Evolutionary conservation across 1,284 basidiomycete genomes (phyloP), one percentile per base, ranked within the genome.

Genomic region (Ustilago trichophora): DNA sequence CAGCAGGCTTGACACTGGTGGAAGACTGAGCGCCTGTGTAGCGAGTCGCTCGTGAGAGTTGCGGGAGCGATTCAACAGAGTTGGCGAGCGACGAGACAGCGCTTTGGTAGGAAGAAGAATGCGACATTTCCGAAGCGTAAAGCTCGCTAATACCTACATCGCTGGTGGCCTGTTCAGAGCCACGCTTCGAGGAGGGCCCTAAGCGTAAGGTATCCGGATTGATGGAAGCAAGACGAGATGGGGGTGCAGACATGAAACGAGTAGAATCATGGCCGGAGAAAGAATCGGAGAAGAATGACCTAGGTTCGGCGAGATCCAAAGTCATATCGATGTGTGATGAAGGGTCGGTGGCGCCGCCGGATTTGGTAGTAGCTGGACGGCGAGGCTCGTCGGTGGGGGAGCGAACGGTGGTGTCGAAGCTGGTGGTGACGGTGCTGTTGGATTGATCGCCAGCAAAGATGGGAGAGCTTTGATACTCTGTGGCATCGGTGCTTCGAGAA

Each of bases 271-370:
- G 37, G 4, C 25, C 49, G 12, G 60, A 53, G 10, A 56, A 41
- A 15, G 60, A 52, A 33, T 64, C 49, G 25, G 60, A 57, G 36
- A 53, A 57, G 60, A 56, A 49, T 1, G 53, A 64, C 4, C 13
- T 33, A 16, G 45, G 47, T 18, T 55, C 47, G n/a, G 26, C 52
- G 9, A 47, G 52, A 29, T 49, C 41, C 9, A 40, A 22, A 13
- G 29, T 24, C 24, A 27, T 16, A 25, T 21, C 21, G 11, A 26
- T 15, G 6, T n/a, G 47, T 6, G 36, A 31, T n/a, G 51, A 15
- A 1, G 16, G 16, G 16, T 6, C 6, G 13, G 37, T 8, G 16
- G 31, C 16, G 4, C 6, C 12, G 16, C 18, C 36, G 13, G 32
- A 40, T 15, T 52, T 53, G 40, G 8, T 31, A 15, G 18, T 13